These are phyloP conservation scores for Colletotrichum tofieldiae DNA, from an alignment of 2,329 filamentous ascomycete genomes.

Conservation along the genomic window DNA sequence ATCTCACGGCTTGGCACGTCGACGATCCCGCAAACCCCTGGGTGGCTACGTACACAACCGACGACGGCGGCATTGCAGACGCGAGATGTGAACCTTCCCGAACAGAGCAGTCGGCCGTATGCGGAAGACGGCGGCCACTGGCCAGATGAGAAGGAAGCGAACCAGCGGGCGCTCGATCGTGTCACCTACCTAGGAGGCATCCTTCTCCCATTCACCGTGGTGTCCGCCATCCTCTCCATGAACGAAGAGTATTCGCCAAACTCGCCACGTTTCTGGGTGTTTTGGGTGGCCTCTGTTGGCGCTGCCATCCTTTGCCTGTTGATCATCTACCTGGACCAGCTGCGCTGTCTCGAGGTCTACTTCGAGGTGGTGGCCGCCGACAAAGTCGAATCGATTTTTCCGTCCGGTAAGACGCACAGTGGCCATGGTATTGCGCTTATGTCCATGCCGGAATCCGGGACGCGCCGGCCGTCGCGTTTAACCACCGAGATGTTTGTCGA, in stretches of 20 bases:
- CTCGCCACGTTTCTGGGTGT: conserved; percentile 62
- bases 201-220: conserved; percentile 63
- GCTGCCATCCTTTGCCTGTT: conserved; percentile 57
- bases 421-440: conserved; percentile 1
- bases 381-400: conserved; percentile 42
- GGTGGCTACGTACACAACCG: conserved; percentile 42
- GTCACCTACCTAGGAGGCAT: conserved; percentile 66
- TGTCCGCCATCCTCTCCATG: conserved; percentile 65
- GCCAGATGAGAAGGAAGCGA: conserved; percentile 48
- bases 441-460: conserved; percentile 50
- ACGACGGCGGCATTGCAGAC: conserved; percentile 28
- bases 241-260: conserved; percentile 61
- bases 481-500: conserved; percentile 43
- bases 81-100: conserved; percentile 8
- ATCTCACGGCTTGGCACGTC: conserved; percentile 29
- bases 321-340: conserved; percentile 65
- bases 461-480: conserved; percentile 23
- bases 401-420: conserved; percentile 1
- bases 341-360: conserved; percentile 63
- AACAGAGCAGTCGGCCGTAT: neutral
- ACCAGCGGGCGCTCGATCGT: conserved; percentile 61
- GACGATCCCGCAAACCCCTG: conserved; percentile 42
- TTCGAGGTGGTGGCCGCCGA: conserved; percentile 57
- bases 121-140: neutral
- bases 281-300: conserved; percentile 62